A percentile compares a stretch with the other conserved stretches of the same genome.
phyloP scores from a whole-genome alignment of 768 basidiomycete species.

The Daedaleopsis nitida region DNA sequence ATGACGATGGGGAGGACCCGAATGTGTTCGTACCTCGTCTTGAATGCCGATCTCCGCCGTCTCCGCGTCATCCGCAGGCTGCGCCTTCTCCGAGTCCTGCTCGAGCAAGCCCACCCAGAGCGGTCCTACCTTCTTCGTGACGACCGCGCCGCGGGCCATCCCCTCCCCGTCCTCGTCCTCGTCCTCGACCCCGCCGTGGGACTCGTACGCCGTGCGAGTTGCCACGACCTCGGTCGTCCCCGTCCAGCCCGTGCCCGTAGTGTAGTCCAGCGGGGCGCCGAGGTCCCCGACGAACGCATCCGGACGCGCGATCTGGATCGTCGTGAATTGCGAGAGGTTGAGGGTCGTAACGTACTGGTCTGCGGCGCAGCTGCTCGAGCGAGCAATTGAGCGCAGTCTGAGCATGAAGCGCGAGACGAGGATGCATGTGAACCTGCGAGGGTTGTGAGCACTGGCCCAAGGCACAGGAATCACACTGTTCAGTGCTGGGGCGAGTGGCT shows the following conservation, averaged over 20 bases:
- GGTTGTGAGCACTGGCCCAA: not conserved
- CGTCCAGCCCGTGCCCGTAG: not conserved
- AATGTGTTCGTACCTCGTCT: not conserved
- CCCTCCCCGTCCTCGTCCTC: not conserved
- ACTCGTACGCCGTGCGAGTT: too few relatives aligned
- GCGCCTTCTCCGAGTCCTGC: not conserved
- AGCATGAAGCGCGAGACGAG: conserved; percentile 21
- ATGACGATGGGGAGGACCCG: too few relatives aligned
- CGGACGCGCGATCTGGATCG: conserved; percentile 1
- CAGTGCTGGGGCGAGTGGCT: not conserved
- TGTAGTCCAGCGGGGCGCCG: conserved; percentile 1
- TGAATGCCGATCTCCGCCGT: not conserved
- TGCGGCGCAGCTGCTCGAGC: not conserved
- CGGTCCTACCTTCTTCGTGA: not conserved
- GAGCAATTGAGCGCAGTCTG: conserved; percentile 10
- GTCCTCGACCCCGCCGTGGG: too few relatives aligned
- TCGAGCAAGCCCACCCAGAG: not conserved
- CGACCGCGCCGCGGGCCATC: not conserved
- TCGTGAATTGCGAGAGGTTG: not conserved
- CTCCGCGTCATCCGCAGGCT: not conserved
- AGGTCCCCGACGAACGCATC: conserved; percentile 4
- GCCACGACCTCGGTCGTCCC: not conserved
- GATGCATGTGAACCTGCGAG: conserved; percentile 12
- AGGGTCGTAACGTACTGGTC: not conserved
- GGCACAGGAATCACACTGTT: not conserved